A percentile compares a stretch with the other conserved stretches of the same genome.
These are phyloP conservation scores for Pyrus pyrifolia DNA, from an alignment of 306 rosid genomes.

Conservation along the genomic window DNA sequence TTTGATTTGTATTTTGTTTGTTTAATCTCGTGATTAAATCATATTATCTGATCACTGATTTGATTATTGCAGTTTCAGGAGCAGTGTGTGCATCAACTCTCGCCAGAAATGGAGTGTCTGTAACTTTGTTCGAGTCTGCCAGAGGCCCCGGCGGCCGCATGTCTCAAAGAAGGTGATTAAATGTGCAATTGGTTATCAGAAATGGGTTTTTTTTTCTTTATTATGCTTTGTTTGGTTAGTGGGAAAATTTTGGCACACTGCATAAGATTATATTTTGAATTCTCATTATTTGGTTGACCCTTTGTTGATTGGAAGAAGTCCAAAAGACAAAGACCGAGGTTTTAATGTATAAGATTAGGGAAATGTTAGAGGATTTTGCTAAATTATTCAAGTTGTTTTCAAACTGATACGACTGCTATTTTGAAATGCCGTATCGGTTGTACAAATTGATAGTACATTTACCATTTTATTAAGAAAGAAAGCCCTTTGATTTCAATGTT, in stretches of 20 bases:
- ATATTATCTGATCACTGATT: neutral
- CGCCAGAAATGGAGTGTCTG: slow-evolving; percentile 66
- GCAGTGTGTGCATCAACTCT: slow-evolving; percentile 82
- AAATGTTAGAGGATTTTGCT: neutral
- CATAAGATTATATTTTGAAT: neutral
- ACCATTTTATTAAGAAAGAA: neutral
- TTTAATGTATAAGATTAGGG: neutral
- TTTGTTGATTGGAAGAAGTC: neutral
- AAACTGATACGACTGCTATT: neutral
- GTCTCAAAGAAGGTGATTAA: slow-evolving; percentile 68
- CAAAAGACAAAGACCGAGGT: neutral
- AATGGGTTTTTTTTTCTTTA: slow-evolving; percentile 3
- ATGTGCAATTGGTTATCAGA: neutral
- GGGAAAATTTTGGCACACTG: neutral
- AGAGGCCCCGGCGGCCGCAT: slow-evolving; percentile 97
- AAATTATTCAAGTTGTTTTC: neutral
- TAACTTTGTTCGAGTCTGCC: slow-evolving; percentile 79
- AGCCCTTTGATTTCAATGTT: neutral
- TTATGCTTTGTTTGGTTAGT: neutral
- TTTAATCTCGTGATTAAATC: neutral
- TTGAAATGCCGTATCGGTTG: neutral
- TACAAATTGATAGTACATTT: neutral
- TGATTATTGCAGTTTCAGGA: slow-evolving; percentile 61
- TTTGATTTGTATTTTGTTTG: neutral
- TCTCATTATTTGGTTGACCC: neutral